These are phyloP conservation scores for Petasospora rhodanensis DNA, from an alignment of 1,139 yeast genomes.

Conservation along the genomic window DNA sequence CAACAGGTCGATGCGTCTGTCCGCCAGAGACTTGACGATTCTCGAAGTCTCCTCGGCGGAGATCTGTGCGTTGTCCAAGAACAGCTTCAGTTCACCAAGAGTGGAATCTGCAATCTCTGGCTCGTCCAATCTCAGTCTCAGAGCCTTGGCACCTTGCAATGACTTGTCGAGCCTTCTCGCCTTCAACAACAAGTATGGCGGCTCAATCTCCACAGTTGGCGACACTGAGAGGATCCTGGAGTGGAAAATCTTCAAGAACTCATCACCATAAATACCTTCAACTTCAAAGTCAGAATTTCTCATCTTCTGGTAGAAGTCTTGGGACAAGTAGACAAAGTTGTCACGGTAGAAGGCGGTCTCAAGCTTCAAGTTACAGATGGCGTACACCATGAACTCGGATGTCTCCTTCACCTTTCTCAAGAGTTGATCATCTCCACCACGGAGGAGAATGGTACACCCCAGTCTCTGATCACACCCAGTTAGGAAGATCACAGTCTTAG, in stretches of 20 bases:
- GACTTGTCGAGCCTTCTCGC: constrained; percentile 51
- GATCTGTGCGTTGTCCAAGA: constrained; percentile 5
- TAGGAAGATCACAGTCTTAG: constrained; percentile 72
- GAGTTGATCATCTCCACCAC: constrained; percentile 66
- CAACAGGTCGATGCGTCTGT: constrained; percentile 36
- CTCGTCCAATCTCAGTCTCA: constrained; percentile 23
- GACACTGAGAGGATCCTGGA: constrained; percentile 61
- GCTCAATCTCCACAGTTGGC: constrained; percentile 66
- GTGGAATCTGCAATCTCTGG: constrained; percentile 22
- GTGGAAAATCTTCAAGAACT: constrained; percentile 48
- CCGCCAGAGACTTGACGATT: constrained; percentile 28
- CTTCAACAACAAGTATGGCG: constrained; percentile 56
- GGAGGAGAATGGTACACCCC: constrained; percentile 77
- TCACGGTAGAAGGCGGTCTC: constrained; percentile 82
- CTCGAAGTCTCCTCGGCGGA: constrained; percentile 18
- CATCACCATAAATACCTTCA: constrained; percentile 34
- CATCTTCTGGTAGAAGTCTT: constrained; percentile 27
- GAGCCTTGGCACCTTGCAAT: constrained; percentile 33
- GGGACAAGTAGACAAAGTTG: constrained; percentile 53
- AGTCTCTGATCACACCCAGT: constrained; percentile 69
- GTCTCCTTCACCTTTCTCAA: constrained; percentile 71
- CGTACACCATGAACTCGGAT: constrained; percentile 74
- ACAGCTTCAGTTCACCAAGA: constrained; percentile 18
- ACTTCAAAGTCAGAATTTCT: constrained; percentile 8
- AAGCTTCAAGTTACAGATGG: constrained; percentile 68